A percentile compares a stretch with the other conserved stretches of the same genome.
Conservation (phyloP, 257 asterid genomes). For the Capsicum chinense region DNA sequence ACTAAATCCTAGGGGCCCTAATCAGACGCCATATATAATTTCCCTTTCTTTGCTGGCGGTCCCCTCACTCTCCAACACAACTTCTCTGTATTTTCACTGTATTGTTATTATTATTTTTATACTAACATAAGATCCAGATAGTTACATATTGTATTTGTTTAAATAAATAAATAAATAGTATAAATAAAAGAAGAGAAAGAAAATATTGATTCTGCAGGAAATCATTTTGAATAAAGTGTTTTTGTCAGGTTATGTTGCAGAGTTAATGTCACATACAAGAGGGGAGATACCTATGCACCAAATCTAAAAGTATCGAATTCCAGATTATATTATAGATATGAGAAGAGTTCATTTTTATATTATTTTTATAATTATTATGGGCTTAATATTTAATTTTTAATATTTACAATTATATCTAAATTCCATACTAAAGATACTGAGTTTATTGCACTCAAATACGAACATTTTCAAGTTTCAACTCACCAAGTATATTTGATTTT, state of each 20-base stretch:
- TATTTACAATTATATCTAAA: no score
- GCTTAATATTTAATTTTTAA: no score
- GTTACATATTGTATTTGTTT: not conserved
- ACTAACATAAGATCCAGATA: not conserved
- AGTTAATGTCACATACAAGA: not conserved
- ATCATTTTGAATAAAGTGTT: not conserved
- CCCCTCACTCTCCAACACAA: not conserved
- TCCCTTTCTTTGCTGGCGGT: not conserved
- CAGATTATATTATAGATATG: not conserved
- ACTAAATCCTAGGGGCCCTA: not conserved
- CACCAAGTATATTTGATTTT: no score
- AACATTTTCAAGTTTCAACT: no score
- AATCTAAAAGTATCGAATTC: not conserved
- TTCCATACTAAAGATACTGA: no score
- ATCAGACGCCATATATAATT: not conserved
- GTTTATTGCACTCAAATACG: no score
- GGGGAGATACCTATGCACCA: not conserved
- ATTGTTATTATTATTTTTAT: no score
- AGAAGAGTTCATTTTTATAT: no score
- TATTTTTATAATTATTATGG: no score
- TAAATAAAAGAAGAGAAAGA: not conserved
- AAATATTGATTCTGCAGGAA: not conserved
- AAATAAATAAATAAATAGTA: not conserved
- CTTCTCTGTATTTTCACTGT: not conserved
- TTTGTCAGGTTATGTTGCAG: slow-evolving; percentile 16